phyloP scores from a whole-genome alignment of 1,139 yeast genomes.

The Yamadazyma epiphylla region DNA sequence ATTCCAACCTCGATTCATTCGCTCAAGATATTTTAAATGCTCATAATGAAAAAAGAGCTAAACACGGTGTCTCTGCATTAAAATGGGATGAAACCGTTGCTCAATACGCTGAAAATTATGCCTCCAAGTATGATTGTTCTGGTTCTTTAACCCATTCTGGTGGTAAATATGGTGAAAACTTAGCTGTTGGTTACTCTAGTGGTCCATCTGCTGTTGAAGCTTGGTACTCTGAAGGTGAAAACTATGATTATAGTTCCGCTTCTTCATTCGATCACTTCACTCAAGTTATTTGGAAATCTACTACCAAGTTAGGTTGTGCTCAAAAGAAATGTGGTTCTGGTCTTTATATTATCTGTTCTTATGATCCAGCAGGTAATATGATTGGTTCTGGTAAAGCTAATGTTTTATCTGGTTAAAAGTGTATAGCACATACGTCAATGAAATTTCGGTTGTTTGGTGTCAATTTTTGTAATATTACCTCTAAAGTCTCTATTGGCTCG shows the following conservation, averaged over 20 bases:
- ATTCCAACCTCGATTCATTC: slow-evolving; percentile 21
- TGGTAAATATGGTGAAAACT: slow-evolving; percentile 82
- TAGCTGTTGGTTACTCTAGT: slow-evolving; percentile 65
- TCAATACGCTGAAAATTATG: slow-evolving; percentile 63
- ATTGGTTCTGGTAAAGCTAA: slow-evolving; percentile 38
- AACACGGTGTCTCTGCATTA: slow-evolving; percentile 57
- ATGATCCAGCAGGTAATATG: slow-evolving; percentile 50
- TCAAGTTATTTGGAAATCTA: slow-evolving; percentile 75
- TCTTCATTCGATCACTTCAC: slow-evolving; percentile 66
- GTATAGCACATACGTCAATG: too few relatives aligned
- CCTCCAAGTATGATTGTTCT: slow-evolving; percentile 65
- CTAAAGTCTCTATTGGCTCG: too few relatives aligned
- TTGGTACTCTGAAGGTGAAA: slow-evolving; percentile 73
- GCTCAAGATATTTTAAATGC: slow-evolving; percentile 44
- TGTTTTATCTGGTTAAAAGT: too few relatives aligned
- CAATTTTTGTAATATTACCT: too few relatives aligned
- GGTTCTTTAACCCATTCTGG: slow-evolving; percentile 69
- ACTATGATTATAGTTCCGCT: slow-evolving; percentile 48
- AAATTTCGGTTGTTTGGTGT: too few relatives aligned
- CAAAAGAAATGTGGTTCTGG: slow-evolving; percentile 48
- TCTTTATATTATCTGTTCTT: slow-evolving; percentile 50
- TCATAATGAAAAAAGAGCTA: slow-evolving; percentile 68
- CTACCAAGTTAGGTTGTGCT: slow-evolving; percentile 75
- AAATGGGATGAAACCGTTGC: slow-evolving; percentile 64
- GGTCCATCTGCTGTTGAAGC: slow-evolving; percentile 63